A percentile compares a stretch with the other conserved stretches of the same genome.
Conservation (phyloP, 1,139 yeast species). For the Pichia sp. region DNA sequence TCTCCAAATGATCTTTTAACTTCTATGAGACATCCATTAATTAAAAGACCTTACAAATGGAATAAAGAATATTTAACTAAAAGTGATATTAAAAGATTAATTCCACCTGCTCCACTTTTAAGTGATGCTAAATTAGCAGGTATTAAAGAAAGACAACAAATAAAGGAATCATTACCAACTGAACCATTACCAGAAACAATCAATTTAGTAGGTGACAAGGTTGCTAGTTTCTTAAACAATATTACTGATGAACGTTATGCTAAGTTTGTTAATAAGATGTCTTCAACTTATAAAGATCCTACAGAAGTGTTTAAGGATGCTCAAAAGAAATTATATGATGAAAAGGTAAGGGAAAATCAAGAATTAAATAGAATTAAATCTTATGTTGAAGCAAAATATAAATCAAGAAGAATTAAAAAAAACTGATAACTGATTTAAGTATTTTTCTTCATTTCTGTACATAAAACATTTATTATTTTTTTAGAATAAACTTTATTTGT, state of each 20-base stretch:
- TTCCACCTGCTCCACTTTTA: slow-evolving; percentile 75
- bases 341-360: slow-evolving; percentile 20
- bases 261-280: slow-evolving; percentile 25
- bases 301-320: slow-evolving; percentile 16
- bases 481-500: no score
- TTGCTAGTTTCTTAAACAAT: slow-evolving; percentile 48
- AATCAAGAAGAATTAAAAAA: slow-evolving; percentile 18
- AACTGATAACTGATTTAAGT: background rate
- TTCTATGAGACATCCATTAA: slow-evolving; percentile 68
- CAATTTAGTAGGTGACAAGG: slow-evolving; percentile 63
- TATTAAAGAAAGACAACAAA: slow-evolving; percentile 48
- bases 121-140: slow-evolving; percentile 58
- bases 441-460: no score
- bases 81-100: slow-evolving; percentile 55
- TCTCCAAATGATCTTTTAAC: slow-evolving; percentile 56
- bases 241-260: slow-evolving; percentile 29
- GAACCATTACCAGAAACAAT: slow-evolving; percentile 62
- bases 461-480: background rate
- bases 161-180: slow-evolving; percentile 42
- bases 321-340: slow-evolving; percentile 18
- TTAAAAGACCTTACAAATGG: slow-evolving; percentile 51
- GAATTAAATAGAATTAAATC: slow-evolving; percentile 20
- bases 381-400: slow-evolving; percentile 19
- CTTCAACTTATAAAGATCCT: slow-evolving; percentile 22
- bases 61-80: slow-evolving; percentile 51